A percentile compares a stretch with the other conserved stretches of the same genome.
Evolutionary conservation across 83 land plant species (phyloP).

Genomic region (Isoetes engelmannii): DNA sequence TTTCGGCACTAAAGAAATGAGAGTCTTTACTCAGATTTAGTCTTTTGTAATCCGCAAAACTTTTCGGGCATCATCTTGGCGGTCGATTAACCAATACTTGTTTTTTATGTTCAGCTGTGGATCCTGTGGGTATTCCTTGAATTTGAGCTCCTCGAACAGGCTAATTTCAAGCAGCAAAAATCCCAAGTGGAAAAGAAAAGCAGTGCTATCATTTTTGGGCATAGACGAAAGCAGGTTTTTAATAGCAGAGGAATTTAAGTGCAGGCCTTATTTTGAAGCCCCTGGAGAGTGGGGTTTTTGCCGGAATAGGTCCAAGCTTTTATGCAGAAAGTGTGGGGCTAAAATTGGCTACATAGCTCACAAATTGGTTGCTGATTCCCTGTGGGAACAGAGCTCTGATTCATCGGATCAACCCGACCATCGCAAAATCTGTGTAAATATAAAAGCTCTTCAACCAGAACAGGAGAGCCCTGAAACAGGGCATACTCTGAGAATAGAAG

Average conservation of each 20-base stretch:
- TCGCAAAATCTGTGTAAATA: no score
- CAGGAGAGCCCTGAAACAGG: no score
- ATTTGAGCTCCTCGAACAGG: constrained; percentile 44
- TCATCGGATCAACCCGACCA: no score
- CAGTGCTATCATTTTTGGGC: constrained; percentile 39
- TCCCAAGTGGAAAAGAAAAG: constrained; percentile 45
- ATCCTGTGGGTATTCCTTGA: constrained; percentile 47
- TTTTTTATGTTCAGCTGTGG: constrained; percentile 53
- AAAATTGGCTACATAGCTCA: constrained; percentile 23
- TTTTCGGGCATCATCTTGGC: no score
- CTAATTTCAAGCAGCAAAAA: constrained; percentile 41
- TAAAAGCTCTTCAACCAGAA: no score
- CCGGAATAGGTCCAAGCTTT: constrained; percentile 40
- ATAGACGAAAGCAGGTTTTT: constrained; percentile 60
- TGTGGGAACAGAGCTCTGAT: no score
- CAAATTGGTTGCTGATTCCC: no score
- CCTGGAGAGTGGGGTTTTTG: constrained; percentile 43
- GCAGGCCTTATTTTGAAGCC: constrained; percentile 38
- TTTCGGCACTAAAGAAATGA: no score
- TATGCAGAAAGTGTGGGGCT: constrained; percentile 52
- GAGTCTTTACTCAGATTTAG: no score
- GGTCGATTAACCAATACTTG: constrained; percentile 3
- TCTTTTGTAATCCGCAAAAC: no score
- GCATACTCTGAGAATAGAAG: no score
- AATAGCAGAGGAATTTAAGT: constrained; percentile 36